phyloP scores from a whole-genome alignment of 2,329 filamentous ascomycete genomes.

The Aspergillus brunneoviolaceus region DNA sequence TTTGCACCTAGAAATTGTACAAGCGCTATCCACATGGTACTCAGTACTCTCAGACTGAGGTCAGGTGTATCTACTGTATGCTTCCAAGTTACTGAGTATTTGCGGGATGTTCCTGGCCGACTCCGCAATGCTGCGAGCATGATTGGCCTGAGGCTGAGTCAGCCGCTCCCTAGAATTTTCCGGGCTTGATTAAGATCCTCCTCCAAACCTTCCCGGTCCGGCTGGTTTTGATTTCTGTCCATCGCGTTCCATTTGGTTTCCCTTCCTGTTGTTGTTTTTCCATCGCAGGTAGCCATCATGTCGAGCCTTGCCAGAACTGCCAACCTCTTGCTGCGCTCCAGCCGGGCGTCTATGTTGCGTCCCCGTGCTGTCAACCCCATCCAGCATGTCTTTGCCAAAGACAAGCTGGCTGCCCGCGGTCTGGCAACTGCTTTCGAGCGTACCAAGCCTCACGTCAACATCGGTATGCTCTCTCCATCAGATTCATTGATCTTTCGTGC shows the following conservation, averaged over 20 bases:
- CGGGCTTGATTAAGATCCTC: constrained; percentile 14
- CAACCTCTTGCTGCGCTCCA: constrained; percentile 77
- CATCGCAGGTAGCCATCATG: constrained; percentile 59
- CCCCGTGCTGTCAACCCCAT: constrained; percentile 72
- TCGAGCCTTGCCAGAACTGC: constrained; percentile 75
- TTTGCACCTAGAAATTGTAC: no score
- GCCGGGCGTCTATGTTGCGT: constrained; percentile 70
- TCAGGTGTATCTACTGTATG: neutral
- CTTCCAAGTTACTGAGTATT: no score
- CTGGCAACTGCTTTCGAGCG: constrained; percentile 73
- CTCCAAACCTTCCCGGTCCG: constrained; percentile 10
- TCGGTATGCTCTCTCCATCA: constrained; percentile 61
- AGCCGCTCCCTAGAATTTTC: constrained; percentile 40
- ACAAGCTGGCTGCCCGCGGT: constrained; percentile 50
- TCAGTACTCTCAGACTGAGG: neutral
- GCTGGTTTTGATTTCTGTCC: constrained; percentile 25
- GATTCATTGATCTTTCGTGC: neutral
- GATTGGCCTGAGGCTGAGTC: constrained; percentile 42
- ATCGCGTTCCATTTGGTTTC: constrained; percentile 30
- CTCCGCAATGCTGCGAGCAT: constrained; percentile 31
- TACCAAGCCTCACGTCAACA: constrained; percentile 96
- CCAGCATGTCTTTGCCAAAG: constrained; percentile 55
- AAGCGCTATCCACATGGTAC: no score
- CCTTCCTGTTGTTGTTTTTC: constrained; percentile 28
- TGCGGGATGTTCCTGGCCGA: neutral